These are phyloP conservation scores for Leccinum disarticulatum DNA, from an alignment of 768 basidiomycete genomes.

Conservation along the genomic window DNA sequence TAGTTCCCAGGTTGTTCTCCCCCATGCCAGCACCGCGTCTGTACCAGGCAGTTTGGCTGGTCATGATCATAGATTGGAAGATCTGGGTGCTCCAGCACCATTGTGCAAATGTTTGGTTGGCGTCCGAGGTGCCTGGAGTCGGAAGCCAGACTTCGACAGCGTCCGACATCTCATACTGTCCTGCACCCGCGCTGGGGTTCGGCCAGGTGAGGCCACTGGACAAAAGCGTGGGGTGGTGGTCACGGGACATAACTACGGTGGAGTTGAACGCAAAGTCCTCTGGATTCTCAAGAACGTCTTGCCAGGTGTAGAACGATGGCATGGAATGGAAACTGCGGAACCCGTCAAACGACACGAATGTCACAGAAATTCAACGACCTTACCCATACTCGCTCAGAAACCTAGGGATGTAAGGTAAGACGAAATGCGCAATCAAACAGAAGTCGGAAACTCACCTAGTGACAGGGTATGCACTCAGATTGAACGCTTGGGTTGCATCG, in stretches of 20 bases:
- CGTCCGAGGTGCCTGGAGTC: constrained; percentile 44
- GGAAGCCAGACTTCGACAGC: constrained; percentile 57
- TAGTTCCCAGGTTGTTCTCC: constrained; percentile 57
- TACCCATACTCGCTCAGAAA: constrained; percentile 63
- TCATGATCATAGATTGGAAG: constrained; percentile 59
- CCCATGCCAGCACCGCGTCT: constrained; percentile 56
- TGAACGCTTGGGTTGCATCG: constrained; percentile 50
- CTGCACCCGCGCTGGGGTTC: constrained; percentile 53
- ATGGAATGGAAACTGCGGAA: constrained; percentile 55
- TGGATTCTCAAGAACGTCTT: constrained; percentile 49
- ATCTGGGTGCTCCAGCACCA: constrained; percentile 65
- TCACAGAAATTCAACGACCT: constrained; percentile 7
- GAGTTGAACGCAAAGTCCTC: constrained; percentile 60
- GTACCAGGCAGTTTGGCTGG: constrained; percentile 56
- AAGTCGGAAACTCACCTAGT: constrained; percentile 34
- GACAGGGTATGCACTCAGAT: constrained; percentile 53
- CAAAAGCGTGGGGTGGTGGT: constrained; percentile 57
- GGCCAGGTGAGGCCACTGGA: constrained; percentile 46
- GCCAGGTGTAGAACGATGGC: constrained; percentile 63
- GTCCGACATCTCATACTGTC: constrained; percentile 51
- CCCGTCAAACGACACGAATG: neutral
- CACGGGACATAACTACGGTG: constrained; percentile 52
- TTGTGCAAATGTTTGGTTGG: constrained; percentile 61
- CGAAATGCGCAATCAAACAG: neutral
- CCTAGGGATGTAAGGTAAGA: constrained; percentile 25